Percentiles rank a stretch among this genome's conserved stretches.
Evolutionary conservation across 306 rosid species (phyloP).

Genomic region (Cucurbita pepo): DNA sequence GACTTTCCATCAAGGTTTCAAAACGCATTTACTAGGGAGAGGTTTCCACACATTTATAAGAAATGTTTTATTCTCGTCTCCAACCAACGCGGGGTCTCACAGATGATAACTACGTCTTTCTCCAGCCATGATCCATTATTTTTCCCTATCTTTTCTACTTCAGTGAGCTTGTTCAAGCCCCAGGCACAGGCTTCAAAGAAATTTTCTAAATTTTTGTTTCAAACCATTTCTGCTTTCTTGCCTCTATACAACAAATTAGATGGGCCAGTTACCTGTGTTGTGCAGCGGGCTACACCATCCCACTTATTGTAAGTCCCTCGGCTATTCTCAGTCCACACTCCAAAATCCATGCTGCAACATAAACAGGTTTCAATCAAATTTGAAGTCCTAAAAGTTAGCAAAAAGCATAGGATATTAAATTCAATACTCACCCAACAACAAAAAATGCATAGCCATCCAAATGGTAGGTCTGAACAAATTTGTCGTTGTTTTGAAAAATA

Average conservation of each 20-base stretch:
- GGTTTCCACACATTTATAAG: no score
- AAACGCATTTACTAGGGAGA: no score
- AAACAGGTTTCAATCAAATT: neutral
- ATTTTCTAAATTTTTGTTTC: neutral
- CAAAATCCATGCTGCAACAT: constrained; percentile 77
- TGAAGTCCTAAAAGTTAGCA: neutral
- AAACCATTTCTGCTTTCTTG: neutral
- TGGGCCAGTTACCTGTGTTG: constrained; percentile 47
- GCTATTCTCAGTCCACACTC: constrained; percentile 91
- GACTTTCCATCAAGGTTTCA: no score
- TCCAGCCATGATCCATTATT: neutral
- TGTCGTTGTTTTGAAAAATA: constrained; percentile 65
- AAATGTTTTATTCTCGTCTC: no score
- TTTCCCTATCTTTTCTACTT: neutral
- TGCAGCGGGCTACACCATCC: constrained; percentile 92
- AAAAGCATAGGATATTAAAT: neutral
- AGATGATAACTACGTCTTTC: neutral
- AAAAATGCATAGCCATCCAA: constrained; percentile 73
- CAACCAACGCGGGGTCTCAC: no score
- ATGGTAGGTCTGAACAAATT: constrained; percentile 54
- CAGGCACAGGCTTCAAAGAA: neutral
- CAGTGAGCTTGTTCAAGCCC: neutral
- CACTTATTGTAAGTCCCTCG: constrained; percentile 93
- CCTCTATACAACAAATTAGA: neutral
- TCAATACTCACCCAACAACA: constrained; percentile 52